phyloP scores from a whole-genome alignment of 129 eudicot species.

The Lonicera japonica region DNA sequence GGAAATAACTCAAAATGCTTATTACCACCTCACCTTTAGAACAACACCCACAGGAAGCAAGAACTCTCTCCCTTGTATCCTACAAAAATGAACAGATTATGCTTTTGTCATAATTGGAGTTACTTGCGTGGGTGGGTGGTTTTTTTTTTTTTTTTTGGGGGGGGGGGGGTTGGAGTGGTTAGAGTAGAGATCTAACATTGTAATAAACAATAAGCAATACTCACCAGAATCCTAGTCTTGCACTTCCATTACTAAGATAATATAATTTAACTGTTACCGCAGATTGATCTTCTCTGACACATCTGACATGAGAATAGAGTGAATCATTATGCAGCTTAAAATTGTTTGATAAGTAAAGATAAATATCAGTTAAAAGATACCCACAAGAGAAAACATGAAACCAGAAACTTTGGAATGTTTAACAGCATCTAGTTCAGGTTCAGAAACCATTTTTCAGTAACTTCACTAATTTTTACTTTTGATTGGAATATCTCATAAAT shows the following conservation, averaged over 20 bases:
- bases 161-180: too few relatives aligned
- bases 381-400: too few relatives aligned
- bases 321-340: slow-evolving; percentile 1
- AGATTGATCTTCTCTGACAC: slow-evolving; percentile 92
- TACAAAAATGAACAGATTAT: slow-evolving; percentile 20
- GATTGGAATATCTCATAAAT: too few relatives aligned
- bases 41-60: slow-evolving; percentile 90
- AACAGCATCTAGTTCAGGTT: background rate
- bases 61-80: slow-evolving; percentile 89
- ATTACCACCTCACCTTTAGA: slow-evolving; percentile 48
- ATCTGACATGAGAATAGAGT: slow-evolving; percentile 37
- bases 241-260: slow-evolving; percentile 88
- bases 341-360: background rate
- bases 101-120: too few relatives aligned
- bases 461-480: too few relatives aligned
- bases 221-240: slow-evolving; percentile 97
- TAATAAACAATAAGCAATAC: slow-evolving; percentile 13
- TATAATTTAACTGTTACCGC: slow-evolving; percentile 75
- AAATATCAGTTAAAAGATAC: too few relatives aligned
- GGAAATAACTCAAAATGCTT: background rate
- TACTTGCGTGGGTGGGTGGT: too few relatives aligned
- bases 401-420: background rate
- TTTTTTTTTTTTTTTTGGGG: too few relatives aligned
- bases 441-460: too few relatives aligned
- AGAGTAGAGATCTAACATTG: too few relatives aligned